Percentiles rank a stretch among this genome's conserved stretches.
phyloP scores from a whole-genome alignment of 495 filamentous ascomycete species.

The Letharia columbiana region DNA sequence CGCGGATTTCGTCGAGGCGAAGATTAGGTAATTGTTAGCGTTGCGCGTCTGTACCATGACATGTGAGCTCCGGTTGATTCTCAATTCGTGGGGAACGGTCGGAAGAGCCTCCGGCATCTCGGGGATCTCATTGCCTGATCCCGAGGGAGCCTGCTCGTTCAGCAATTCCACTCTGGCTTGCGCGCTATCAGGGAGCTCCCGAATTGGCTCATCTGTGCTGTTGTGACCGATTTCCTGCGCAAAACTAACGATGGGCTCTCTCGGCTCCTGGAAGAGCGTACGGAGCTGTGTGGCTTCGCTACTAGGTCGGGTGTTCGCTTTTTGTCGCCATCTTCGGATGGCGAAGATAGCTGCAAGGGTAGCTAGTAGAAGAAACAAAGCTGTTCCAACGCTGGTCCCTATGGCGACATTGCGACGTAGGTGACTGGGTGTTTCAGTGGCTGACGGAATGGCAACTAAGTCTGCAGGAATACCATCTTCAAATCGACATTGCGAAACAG shows the following conservation, averaged over 20 bases:
- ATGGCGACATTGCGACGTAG: background rate
- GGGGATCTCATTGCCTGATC: constrained; percentile 14
- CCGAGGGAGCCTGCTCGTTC: constrained; percentile 12
- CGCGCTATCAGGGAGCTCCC: constrained; percentile 16
- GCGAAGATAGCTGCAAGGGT: background rate
- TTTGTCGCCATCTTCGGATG: constrained; percentile 3
- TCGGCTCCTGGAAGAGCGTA: background rate
- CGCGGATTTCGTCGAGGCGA: background rate
- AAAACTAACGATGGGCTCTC: background rate
- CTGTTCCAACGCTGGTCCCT: constrained; percentile 4
- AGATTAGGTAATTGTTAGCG: background rate
- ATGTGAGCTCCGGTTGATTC: constrained; percentile 4
- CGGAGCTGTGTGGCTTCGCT: background rate
- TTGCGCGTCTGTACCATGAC: background rate
- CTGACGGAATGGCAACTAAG: constrained; percentile 11
- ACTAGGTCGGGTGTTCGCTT: background rate
- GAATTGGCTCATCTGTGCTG: constrained; percentile 2
- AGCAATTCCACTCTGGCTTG: constrained; percentile 12
- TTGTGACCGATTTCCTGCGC: constrained; percentile 14
- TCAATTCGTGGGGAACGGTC: constrained; percentile 6
- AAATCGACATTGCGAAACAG: constrained; percentile 15
- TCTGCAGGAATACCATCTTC: constrained; percentile 3
- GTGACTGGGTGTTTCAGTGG: background rate
- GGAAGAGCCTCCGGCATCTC: constrained; percentile 12
- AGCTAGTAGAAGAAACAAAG: background rate